Evolutionary conservation across 176 grass and related monocot genomes (phyloP), one percentile per base, ranked within the genome.

Genomic region (Hsuehochloa calcarea): DNA sequence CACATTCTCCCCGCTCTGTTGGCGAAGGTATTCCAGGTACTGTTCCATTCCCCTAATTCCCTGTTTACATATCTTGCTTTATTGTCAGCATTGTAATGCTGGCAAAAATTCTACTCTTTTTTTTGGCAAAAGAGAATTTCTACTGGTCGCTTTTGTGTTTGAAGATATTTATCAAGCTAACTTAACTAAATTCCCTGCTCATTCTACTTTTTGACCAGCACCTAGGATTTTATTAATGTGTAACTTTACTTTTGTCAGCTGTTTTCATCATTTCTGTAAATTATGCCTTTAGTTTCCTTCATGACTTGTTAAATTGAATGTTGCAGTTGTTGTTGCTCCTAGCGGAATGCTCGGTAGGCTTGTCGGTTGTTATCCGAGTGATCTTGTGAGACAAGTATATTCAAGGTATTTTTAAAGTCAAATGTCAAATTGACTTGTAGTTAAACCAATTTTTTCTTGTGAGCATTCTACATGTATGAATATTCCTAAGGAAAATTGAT

Each of bases 271-370:
- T 74, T 82, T 73, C 34, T 69, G 23, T 78, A 81, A 76, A 54
- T 81, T 64, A 22, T 71, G 35, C 25, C 25, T 70, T 29, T 85
- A 38, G 22, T 23, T 82, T 85, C 63, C 51, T 72, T 60, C 54
- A 72, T 78, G 74, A 68, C 49, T 78, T 75, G 68, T 68, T 68
- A 78, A 39, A 77, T 88, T 69, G 49, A 90, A 86, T 43, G 34
- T 69, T 93, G 84, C 93, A 98, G 96, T 96, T 91, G 82, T 98
- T 90, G 96, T 98, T 82, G 91, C 93, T 87, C 96, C 96, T 74
- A 96, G 89, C 90, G 96, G 96, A 60, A 98, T 96, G 93, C 84
- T 95, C 44, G 96, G 96, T 78, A 98, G 93, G 84, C 96, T 98
- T 82, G 89, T 92, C 4, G 96, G 96, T 56, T 98, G 93, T 74